These are phyloP conservation scores for Intubia oerlemansii DNA, from an alignment of 2,329 filamentous ascomycete genomes.

Conservation along the genomic window DNA sequence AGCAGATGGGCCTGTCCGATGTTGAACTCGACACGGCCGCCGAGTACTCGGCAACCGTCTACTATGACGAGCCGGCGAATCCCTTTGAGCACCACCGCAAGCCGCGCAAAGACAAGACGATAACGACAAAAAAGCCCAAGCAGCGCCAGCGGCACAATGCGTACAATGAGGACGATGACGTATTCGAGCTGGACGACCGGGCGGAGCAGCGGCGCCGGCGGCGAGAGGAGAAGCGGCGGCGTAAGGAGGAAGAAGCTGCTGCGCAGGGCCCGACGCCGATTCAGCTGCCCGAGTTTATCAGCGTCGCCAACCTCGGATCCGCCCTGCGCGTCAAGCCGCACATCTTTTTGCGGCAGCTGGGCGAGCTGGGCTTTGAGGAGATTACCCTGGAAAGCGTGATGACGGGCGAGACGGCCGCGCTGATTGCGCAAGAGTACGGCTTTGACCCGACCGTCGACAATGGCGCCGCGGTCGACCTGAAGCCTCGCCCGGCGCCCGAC, in stretches of 20 bases:
- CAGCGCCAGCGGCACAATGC: no score
- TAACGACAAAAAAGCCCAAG: no score
- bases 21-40: no score
- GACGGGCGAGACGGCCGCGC: constrained; percentile 71
- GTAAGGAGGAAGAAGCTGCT: constrained; percentile 17
- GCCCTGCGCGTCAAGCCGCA: constrained; percentile 50
- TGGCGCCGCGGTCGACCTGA: constrained; percentile 47
- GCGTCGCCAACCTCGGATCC: constrained; percentile 59
- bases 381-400: constrained; percentile 66
- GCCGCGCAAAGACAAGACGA: constrained; percentile 2
- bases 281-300: constrained; percentile 77
- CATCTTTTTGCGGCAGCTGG: constrained; percentile 53
- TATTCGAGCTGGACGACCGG: constrained; percentile 16
- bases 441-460: constrained; percentile 63
- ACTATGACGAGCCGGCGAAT: not conserved
- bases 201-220: constrained; percentile 19
- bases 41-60: not conserved
- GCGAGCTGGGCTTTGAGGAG: constrained; percentile 76
- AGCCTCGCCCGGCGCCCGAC: constrained; percentile 43
- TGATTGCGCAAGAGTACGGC: constrained; percentile 83
- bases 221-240: constrained; percentile 21
- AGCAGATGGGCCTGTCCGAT: no score
- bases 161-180: constrained; percentile 21
- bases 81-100: constrained; percentile 2
- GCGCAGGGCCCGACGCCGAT: constrained; percentile 32